phyloP scores from a whole-genome alignment of 176 grass and related monocot species.

The Avena eriantha region DNA sequence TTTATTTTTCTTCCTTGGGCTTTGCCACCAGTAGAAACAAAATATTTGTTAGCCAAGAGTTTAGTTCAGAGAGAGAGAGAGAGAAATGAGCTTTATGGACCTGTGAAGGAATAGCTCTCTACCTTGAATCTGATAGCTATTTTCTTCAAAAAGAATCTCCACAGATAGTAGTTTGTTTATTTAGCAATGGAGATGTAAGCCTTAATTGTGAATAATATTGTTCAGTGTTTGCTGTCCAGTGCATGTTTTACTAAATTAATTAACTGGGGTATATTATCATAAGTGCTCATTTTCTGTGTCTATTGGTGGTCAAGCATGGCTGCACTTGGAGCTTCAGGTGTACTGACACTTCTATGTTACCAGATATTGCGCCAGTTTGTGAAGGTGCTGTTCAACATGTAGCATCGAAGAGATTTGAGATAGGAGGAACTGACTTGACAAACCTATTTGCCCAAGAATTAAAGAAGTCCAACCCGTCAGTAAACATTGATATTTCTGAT shows the following conservation, averaged over 20 bases:
- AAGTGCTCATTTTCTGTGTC: background rate
- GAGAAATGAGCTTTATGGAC: background rate
- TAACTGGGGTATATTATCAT: background rate
- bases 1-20: background rate
- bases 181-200: background rate
- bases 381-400: constrained; percentile 99
- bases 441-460: constrained; percentile 82
- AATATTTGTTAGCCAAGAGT: background rate
- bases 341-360: constrained; percentile 40
- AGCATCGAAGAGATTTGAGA: constrained; percentile 88
- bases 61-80: background rate
- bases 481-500: constrained; percentile 84
- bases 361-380: constrained; percentile 96
- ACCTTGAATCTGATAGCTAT: background rate
- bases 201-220: background rate
- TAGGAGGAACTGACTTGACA: constrained; percentile 95
- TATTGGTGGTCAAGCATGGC: background rate
- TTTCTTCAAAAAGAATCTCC: background rate
- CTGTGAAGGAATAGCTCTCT: background rate
- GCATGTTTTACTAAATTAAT: constrained; percentile 34
- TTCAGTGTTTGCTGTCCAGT: background rate
- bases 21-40: background rate
- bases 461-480: constrained; percentile 77
- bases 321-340: background rate
- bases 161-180: background rate